Evolutionary conservation across 495 filamentous ascomycete genomes (phyloP), one percentile per base, ranked within the genome.

Genomic region (Penicillium waksmanii): DNA sequence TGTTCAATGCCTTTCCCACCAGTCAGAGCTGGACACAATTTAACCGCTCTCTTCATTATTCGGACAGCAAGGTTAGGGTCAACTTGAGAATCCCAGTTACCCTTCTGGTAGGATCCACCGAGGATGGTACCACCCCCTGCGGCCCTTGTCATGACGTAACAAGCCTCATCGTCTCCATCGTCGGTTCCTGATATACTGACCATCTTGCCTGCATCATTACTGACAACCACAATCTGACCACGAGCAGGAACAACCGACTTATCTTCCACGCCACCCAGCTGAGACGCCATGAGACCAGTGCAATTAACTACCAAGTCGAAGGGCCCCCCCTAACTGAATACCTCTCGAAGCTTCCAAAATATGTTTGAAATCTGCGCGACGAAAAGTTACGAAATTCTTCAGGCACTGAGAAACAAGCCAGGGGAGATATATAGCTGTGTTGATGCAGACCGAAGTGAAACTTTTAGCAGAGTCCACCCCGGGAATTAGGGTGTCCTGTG

Each of bases 111-210:
- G 23, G 86, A 93, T 0, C 94, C 94, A 5, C 94, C 94, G 3
- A 97, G 78, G 23, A 98, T 77, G 0, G 91, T 96, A 21, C 86
- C 86, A 33, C 86, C 86, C 70, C 71, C 93, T 5, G 84, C 85
- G 1, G 92, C 91, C 8, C 94, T 82, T 53, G 85, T 84, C 91
- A 98, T 97, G 52, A 93, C 83, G 69, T 98, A 98, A 54, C 78
- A 80, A 34, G 85, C 73, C 68, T 97, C 92, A 31, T 90, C 91
- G 0, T 80, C 78, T 1, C 85, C 89, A 63, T 94, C 89, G 52
- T 96, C 92, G 0, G 85, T 89, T 0, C 92, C 92, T 11, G 88
- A 92, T 42, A 83, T 77, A 1, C 74, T 76, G 25, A 75, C 62
- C 88, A 96, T 93, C 27, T 82, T 79, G 13, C 84, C 82, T 0